Evolutionary conservation across 768 basidiomycete genomes (phyloP), one percentile per base, ranked within the genome.

Genomic region (Amyloporia xantha): DNA sequence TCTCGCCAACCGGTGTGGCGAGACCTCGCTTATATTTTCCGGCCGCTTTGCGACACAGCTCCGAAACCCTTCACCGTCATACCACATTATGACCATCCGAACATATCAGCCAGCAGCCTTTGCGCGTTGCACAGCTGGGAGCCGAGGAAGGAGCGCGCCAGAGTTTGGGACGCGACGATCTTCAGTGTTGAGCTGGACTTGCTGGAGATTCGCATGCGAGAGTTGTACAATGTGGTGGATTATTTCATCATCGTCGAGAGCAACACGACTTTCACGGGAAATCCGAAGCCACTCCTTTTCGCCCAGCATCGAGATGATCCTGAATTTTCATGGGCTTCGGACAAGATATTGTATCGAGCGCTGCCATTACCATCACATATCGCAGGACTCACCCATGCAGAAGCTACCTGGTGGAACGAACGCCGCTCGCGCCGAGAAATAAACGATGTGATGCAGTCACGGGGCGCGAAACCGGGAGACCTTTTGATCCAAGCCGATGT

Each of bases 181-280:
- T 75, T 83, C 70, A 78, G 74, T 68, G 79, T 72, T 50, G 81
- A 84, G 58, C 65, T 83, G 26, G 82, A 83, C 57, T 65, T 84
- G 23, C 61, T 83, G 42, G 81, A 83, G 60, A 74, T 83, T 47
- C 74, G 82, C 19, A 63, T 83, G 66, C 67, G 79, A 63, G 82
- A 84, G 62, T 70, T 82, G 44, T 72, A 75, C 49, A 61, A 71
- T 4, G 69, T 78, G 41, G 79, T 82, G 23, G 75, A 79, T 60
- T 66, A 71, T 19, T 82, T 83, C 65, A 71, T 81, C 59, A 74
- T 84, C 56, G 66, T 82, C 44, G 81, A 82, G 59, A 77, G 76
- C 42, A 78, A 79, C 57, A 54, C 53, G 15, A 82, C 79, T 12
- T 82, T 83, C 62, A 81, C 81, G 4, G 81, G 81, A 2, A 54